Conservation (phyloP, 73 alveolate genomes). For the Symbiodinium natans region DNA sequence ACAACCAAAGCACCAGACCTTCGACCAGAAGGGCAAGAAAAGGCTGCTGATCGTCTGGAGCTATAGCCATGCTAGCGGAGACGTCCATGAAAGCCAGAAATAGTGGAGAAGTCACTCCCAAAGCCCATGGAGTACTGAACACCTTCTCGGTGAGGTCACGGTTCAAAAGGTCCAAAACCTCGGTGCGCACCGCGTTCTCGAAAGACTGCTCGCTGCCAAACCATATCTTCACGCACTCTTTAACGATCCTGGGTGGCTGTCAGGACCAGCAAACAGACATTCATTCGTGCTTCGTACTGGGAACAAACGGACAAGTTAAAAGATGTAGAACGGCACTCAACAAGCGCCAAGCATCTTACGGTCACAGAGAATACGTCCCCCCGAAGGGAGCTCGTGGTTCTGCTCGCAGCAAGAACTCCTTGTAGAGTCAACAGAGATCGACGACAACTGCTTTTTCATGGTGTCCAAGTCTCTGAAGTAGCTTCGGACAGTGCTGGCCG, state of each 20-base stretch:
- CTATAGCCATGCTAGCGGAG: background rate
- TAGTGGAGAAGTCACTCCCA: conserved; percentile 9
- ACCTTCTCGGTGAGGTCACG: background rate
- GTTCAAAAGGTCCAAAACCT: conserved; percentile 1
- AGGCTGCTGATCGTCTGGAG: background rate
- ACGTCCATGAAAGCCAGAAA: background rate
- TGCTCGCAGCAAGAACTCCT: background rate
- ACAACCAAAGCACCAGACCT: background rate
- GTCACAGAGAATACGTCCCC: background rate
- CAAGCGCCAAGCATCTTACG: no score
- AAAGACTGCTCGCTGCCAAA: background rate
- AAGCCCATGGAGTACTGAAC: background rate
- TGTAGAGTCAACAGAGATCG: background rate
- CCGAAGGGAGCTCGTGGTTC: background rate
- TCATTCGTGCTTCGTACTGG: no score
- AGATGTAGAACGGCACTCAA: no score
- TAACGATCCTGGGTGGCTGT: background rate
- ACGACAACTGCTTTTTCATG: background rate
- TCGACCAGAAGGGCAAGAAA: background rate
- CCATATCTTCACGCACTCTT: conserved; percentile 17
- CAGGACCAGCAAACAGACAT: no score
- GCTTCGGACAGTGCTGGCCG: conserved; percentile 10
- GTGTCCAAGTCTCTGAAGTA: background rate
- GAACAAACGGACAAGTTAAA: no score
- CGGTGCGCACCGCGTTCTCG: conserved; percentile 8